Conservation (phyloP, 768 basidiomycete species). For the Amylocystis lapponica region DNA sequence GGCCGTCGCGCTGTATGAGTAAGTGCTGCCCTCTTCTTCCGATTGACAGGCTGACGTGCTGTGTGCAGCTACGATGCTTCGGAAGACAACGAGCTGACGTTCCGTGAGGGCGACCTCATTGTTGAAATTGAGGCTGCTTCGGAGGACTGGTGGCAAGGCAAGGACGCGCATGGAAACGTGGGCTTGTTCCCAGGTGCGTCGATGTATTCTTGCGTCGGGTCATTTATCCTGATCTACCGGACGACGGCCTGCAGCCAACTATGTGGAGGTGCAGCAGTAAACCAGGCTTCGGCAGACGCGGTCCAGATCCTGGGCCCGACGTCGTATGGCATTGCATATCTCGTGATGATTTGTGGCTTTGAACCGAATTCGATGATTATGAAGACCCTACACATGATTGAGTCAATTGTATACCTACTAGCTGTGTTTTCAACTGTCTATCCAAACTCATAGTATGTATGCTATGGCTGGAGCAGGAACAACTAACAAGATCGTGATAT, state of each 20-base stretch:
- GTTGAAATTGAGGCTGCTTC: slow-evolving; percentile 71
- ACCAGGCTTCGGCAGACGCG: too few relatives aligned
- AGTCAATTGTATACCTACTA: too few relatives aligned
- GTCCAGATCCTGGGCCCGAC: too few relatives aligned
- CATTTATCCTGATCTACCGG: not conserved
- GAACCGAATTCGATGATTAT: too few relatives aligned
- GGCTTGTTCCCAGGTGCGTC: slow-evolving; percentile 75
- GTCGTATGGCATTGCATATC: too few relatives aligned
- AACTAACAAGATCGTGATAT: too few relatives aligned
- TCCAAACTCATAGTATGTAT: too few relatives aligned
- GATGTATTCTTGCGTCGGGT: not conserved
- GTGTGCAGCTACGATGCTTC: slow-evolving; percentile 72
- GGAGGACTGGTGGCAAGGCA: slow-evolving; percentile 90
- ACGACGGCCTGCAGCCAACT: slow-evolving; percentile 12
- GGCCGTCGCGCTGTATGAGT: slow-evolving; percentile 72
- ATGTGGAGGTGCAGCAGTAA: slow-evolving; percentile 13
- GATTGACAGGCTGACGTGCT: slow-evolving; percentile 2
- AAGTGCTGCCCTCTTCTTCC: slow-evolving; percentile 21
- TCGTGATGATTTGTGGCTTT: too few relatives aligned
- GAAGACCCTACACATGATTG: too few relatives aligned
- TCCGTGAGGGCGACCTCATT: slow-evolving; percentile 79
- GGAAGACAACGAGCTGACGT: slow-evolving; percentile 87
- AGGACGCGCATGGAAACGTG: slow-evolving; percentile 43
- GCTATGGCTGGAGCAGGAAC: too few relatives aligned
- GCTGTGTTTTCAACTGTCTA: too few relatives aligned